A percentile compares a stretch with the other conserved stretches of the same genome.
Conservation (phyloP, 2,329 filamentous ascomycete species). For the Colletotrichum siamense region DNA sequence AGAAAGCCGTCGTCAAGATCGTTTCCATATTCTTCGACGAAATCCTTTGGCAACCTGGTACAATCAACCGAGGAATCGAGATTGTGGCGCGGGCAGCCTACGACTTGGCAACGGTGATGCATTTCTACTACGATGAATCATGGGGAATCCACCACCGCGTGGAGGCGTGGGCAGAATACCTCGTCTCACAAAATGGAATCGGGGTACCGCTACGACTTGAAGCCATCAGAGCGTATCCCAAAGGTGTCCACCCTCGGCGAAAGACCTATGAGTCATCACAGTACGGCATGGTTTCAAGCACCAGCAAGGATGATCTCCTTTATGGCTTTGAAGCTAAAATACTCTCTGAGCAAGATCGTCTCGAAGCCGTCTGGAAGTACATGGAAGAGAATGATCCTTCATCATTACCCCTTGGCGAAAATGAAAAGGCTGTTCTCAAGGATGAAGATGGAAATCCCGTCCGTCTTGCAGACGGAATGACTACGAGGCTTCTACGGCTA, state of each 20-base stretch:
- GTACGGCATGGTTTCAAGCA: background rate
- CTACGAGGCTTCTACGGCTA: background rate
- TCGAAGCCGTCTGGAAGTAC: background rate
- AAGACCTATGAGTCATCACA: background rate
- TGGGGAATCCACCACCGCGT: background rate
- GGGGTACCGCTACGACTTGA: background rate
- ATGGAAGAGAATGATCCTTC: background rate
- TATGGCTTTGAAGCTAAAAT: background rate
- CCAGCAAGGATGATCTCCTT: background rate
- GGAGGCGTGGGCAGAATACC: background rate
- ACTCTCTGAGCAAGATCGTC: background rate
- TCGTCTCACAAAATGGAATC: background rate
- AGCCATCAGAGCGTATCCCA: background rate
- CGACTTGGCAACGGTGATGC: background rate
- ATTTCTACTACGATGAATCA: background rate
- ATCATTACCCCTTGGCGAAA: background rate
- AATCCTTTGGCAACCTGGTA: background rate
- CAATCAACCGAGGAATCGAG: background rate
- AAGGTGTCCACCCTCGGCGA: background rate
- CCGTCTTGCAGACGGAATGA: background rate
- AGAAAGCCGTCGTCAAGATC: background rate
- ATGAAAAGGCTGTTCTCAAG: background rate
- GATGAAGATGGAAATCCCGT: background rate
- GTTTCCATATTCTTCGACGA: background rate
- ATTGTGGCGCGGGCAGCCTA: background rate